These are phyloP conservation scores for Ganoderma lingzhi DNA, from an alignment of 1,284 basidiomycete genomes.

Conservation along the genomic window DNA sequence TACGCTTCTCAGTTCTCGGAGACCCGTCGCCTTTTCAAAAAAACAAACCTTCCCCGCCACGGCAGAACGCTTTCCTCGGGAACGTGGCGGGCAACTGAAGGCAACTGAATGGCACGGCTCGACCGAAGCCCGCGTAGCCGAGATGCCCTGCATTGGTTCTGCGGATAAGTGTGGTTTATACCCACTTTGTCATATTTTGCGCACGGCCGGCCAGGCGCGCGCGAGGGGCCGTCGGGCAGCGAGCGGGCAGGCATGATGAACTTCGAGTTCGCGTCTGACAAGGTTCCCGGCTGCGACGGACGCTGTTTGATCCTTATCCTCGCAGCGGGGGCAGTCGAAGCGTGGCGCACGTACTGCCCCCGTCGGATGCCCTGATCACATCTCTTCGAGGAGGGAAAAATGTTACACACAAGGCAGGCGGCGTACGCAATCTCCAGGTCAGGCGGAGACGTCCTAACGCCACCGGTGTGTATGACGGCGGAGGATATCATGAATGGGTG, in stretches of 20 bases:
- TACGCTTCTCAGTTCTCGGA: background rate
- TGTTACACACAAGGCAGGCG: background rate
- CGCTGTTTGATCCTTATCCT: background rate
- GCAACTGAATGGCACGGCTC: background rate
- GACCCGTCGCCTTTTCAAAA: background rate
- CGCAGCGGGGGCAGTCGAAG: background rate
- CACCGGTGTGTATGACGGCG: background rate
- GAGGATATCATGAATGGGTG: background rate
- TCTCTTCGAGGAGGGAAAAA: slow-evolving; percentile 1
- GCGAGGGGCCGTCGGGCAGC: background rate
- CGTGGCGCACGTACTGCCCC: background rate
- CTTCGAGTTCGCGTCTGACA: background rate
- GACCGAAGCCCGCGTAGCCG: slow-evolving; percentile 7
- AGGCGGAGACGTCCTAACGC: background rate
- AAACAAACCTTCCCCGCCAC: background rate
- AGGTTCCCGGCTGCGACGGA: slow-evolving; percentile 8
- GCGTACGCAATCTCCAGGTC: background rate
- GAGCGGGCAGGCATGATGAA: slow-evolving; percentile 1
- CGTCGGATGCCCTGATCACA: background rate
- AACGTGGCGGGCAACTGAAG: slow-evolving; percentile 9
- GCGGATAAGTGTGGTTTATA: slow-evolving; percentile 9
- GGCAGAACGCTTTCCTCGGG: slow-evolving; percentile 2
- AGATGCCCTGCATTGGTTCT: slow-evolving; percentile 18
- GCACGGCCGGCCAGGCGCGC: background rate
- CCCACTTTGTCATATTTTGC: slow-evolving; percentile 6